Evolutionary conservation across 2,329 filamentous ascomycete species (phyloP).

Genomic region (Sporothrix brasiliensis): DNA sequence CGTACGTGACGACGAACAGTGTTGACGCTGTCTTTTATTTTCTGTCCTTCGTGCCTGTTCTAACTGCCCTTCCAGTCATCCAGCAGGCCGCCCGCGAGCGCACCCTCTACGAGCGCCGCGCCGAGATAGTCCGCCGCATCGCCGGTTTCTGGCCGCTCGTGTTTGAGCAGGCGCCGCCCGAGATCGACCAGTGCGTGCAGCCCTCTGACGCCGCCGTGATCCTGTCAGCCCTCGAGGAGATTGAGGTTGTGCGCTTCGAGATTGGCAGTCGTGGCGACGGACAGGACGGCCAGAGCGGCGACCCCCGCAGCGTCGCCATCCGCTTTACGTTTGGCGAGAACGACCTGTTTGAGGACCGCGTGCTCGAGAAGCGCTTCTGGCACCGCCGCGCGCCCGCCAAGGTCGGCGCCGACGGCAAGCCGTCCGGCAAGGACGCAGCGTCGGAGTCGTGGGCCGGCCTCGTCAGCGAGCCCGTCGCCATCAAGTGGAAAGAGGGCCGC

Average conservation of each 20-base stretch:
- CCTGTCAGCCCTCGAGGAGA: constrained; percentile 64
- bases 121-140: constrained; percentile 70
- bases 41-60: neutral
- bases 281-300: constrained; percentile 51
- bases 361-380: constrained; percentile 90
- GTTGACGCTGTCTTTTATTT: neutral
- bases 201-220: constrained; percentile 77
- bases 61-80: constrained; percentile 24
- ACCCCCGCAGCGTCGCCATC: constrained; percentile 78
- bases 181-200: constrained; percentile 87
- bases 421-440: neutral
- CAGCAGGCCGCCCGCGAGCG: constrained; percentile 68
- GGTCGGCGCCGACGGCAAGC: neutral
- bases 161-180: constrained; percentile 80
- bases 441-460: constrained; percentile 65
- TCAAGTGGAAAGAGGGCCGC: constrained; percentile 83
- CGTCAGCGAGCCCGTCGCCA: constrained; percentile 84
- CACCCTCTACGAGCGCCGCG: constrained; percentile 76
- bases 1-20: constrained; percentile 58
- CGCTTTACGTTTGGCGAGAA: constrained; percentile 80
- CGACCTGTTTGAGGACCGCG: constrained; percentile 75
- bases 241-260: constrained; percentile 81
- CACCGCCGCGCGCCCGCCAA: constrained; percentile 55
- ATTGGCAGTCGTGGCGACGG: constrained; percentile 55
- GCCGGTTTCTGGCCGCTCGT: constrained; percentile 94